Conservation (phyloP, 1,139 yeast species). For the Candida sanyaensis region DNA sequence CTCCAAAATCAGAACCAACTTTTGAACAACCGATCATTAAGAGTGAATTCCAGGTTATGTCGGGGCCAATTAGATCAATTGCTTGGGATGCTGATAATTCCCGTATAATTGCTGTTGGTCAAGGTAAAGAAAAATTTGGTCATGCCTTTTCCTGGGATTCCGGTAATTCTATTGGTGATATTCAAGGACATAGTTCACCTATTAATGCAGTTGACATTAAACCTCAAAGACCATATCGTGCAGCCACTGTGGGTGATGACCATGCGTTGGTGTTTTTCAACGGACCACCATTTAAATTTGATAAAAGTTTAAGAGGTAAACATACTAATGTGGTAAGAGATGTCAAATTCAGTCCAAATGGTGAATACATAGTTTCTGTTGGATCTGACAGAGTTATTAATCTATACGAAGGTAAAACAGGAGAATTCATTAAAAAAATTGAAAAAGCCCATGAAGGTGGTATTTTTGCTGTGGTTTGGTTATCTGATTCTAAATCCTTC, state of each 20-base stretch:
- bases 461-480: slow-evolving; percentile 76
- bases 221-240: slow-evolving; percentile 90
- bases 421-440: slow-evolving; percentile 62
- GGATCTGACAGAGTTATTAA: slow-evolving; percentile 83
- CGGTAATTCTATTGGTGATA: slow-evolving; percentile 94
- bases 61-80: slow-evolving; percentile 80
- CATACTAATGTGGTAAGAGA: slow-evolving; percentile 82
- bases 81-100: slow-evolving; percentile 93
- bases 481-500: slow-evolving; percentile 56
- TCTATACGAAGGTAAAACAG: slow-evolving; percentile 85
- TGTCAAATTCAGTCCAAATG: slow-evolving; percentile 81
- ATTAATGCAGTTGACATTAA: slow-evolving; percentile 84
- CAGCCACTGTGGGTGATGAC: slow-evolving; percentile 92
- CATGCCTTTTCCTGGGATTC: slow-evolving; percentile 93
- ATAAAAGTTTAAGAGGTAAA: slow-evolving; percentile 67
- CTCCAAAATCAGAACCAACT: slow-evolving; percentile 20
- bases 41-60: slow-evolving; percentile 78
- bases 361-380: slow-evolving; percentile 70
- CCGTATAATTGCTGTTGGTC: slow-evolving; percentile 91
- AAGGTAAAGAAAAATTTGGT: slow-evolving; percentile 89
- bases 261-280: slow-evolving; percentile 78
- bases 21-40: slow-evolving; percentile 61
- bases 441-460: slow-evolving; percentile 75
- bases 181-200: slow-evolving; percentile 88
- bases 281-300: slow-evolving; percentile 94